Evolutionary conservation across 2,329 filamentous ascomycete genomes (phyloP).

Genomic region (Microcyclosporella mali): DNA sequence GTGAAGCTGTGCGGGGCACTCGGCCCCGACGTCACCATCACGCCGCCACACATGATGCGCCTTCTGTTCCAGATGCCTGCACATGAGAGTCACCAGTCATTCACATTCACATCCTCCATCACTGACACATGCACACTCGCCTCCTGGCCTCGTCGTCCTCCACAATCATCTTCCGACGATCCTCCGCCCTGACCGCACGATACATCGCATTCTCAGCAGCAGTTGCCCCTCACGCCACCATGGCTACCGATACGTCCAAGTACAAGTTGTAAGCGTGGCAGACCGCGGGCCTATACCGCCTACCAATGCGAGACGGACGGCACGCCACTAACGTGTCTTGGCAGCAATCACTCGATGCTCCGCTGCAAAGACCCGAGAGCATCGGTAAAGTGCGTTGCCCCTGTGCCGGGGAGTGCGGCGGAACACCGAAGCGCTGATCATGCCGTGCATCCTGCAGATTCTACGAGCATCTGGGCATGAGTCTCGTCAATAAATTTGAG

Average conservation of each 20-base stretch:
- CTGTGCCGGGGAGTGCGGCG: too few species aligned
- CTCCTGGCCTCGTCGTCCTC: too few species aligned
- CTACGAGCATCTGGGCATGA: slow-evolving; percentile 89
- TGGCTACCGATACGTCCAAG: slow-evolving; percentile 53
- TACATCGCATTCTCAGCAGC: slow-evolving; percentile 3
- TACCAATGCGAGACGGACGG: too few species aligned
- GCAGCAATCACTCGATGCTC: slow-evolving; percentile 49
- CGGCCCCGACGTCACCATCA: too few species aligned
- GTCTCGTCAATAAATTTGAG: slow-evolving; percentile 69
- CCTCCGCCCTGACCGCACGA: slow-evolving; percentile 8
- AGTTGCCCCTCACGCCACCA: slow-evolving; percentile 14
- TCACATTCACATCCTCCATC: not conserved
- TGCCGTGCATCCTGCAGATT: slow-evolving; percentile 61
- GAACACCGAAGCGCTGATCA: too few species aligned
- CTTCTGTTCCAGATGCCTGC: too few species aligned
- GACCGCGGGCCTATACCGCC: too few species aligned
- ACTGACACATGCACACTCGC: too few species aligned
- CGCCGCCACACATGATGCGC: too few species aligned
- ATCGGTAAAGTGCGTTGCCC: slow-evolving; percentile 10
- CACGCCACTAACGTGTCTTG: too few species aligned
- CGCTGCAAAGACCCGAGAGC: slow-evolving; percentile 81
- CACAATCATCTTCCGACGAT: slow-evolving; percentile 2
- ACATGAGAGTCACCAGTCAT: not conserved
- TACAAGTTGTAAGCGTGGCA: slow-evolving; percentile 45
- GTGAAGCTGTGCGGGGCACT: too few species aligned